Evolutionary conservation across 2,329 filamentous ascomycete genomes (phyloP).

Genomic region (Rosellinia necatrix): DNA sequence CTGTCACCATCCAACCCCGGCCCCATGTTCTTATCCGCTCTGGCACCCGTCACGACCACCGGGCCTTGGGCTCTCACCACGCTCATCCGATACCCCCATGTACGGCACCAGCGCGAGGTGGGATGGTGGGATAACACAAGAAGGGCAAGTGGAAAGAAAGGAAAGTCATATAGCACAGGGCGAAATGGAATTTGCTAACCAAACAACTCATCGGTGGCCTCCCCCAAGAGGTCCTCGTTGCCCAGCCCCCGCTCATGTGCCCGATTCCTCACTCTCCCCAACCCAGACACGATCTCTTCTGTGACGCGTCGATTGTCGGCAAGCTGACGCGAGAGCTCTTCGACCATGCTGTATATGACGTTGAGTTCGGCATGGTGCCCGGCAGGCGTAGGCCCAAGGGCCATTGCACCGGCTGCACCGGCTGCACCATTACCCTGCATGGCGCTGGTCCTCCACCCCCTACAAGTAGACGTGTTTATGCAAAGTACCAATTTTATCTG

Average conservation of each 20-base stretch:
- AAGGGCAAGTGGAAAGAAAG: not conserved
- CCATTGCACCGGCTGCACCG: constrained; percentile 47
- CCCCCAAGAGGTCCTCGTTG: constrained; percentile 63
- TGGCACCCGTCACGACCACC: too few relatives aligned
- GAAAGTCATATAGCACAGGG: not conserved
- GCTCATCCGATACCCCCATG: too few relatives aligned
- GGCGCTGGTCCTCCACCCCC: constrained; percentile 22
- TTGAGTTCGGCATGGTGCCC: constrained; percentile 71
- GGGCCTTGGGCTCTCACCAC: too few relatives aligned
- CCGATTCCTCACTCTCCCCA: constrained; percentile 63
- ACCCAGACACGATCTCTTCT: constrained; percentile 67
- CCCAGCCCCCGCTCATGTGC: constrained; percentile 56
- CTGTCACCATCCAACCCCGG: not conserved
- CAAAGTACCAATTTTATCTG: constrained; percentile 12
- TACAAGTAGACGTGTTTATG: not conserved
- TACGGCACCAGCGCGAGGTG: too few relatives aligned
- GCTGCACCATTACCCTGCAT: constrained; percentile 41
- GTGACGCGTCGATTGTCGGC: constrained; percentile 64
- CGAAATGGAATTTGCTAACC: constrained; percentile 57
- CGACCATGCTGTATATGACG: constrained; percentile 70
- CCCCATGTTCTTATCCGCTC: too few relatives aligned
- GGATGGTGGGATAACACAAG: too few relatives aligned
- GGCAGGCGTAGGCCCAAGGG: constrained; percentile 64
- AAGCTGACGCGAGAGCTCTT: constrained; percentile 67
- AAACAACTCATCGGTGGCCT: constrained; percentile 61